Evolutionary conservation across 805 yeast genomes (phyloP).

Genomic region (Geotrichum ghanense): DNA sequence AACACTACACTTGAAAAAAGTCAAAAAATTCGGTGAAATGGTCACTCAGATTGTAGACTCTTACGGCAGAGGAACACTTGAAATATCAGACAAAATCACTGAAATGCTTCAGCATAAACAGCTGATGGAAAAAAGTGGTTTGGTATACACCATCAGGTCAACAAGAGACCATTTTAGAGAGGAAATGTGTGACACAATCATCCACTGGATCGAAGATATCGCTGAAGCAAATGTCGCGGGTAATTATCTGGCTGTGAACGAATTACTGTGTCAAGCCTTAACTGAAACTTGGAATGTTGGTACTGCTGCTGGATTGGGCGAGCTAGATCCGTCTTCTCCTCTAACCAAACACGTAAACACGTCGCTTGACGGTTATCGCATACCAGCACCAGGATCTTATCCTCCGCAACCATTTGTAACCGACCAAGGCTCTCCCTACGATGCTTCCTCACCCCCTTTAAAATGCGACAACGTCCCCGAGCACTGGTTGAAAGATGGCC

Average conservation of each 20-base stretch:
- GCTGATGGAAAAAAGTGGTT: constrained; percentile 50
- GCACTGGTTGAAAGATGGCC: constrained; percentile 1
- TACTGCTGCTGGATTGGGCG: constrained; percentile 13
- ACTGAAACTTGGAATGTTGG: constrained; percentile 56
- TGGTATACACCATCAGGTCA: constrained; percentile 54
- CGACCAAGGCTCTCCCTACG: background rate
- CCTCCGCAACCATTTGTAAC: background rate
- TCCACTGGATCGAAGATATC: constrained; percentile 54
- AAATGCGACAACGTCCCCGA: background rate
- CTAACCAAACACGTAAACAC: background rate
- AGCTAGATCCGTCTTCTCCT: background rate
- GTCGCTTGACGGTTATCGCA: background rate
- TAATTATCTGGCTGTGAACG: constrained; percentile 35
- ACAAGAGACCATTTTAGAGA: constrained; percentile 65
- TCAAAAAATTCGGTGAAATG: constrained; percentile 58
- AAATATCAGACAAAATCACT: constrained; percentile 41
- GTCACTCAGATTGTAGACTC: constrained; percentile 50
- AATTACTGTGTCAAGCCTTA: constrained; percentile 45
- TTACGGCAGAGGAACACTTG: constrained; percentile 59
- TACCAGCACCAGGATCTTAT: background rate
- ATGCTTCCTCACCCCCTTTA: background rate
- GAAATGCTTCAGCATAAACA: constrained; percentile 42
- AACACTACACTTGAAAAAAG: constrained; percentile 50
- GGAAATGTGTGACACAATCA: constrained; percentile 64
- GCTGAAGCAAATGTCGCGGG: constrained; percentile 43